These are phyloP conservation scores for Sarocladiaceae sp. DNA, from an alignment of 2,329 filamentous ascomycete species.

Conservation along the genomic window DNA sequence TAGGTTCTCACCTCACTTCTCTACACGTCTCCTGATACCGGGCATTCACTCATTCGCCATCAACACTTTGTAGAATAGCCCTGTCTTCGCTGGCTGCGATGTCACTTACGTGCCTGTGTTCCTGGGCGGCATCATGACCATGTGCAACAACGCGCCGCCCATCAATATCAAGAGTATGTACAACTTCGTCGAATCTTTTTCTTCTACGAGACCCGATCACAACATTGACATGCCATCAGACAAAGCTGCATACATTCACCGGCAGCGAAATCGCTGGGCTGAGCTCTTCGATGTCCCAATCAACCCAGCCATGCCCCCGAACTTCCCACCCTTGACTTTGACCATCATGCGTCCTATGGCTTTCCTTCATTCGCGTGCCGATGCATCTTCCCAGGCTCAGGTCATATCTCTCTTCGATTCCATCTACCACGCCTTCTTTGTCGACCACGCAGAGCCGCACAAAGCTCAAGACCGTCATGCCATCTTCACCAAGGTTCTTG, in stretches of 20 bases:
- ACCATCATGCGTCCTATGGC: constrained; percentile 29
- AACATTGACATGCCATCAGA: constrained; percentile 20
- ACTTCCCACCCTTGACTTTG: constrained; percentile 32
- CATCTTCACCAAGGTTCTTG: constrained; percentile 21
- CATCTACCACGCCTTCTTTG: constrained; percentile 30
- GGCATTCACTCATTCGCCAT: no score
- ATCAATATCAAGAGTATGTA: constrained; percentile 31
- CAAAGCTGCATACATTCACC: constrained; percentile 32
- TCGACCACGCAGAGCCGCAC: constrained; percentile 21
- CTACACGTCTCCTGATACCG: background rate
- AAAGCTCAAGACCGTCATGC: constrained; percentile 22
- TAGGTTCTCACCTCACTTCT: constrained; percentile 17
- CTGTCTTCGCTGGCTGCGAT: constrained; percentile 23
- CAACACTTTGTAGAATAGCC: constrained; percentile 21
- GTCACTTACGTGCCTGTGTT: constrained; percentile 33
- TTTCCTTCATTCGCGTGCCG: constrained; percentile 19
- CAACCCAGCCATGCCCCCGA: constrained; percentile 20
- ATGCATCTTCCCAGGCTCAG: constrained; percentile 13
- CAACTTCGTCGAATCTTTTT: background rate
- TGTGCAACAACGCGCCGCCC: constrained; percentile 31
- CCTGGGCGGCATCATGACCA: constrained; percentile 32
- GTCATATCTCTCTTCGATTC: constrained; percentile 25
- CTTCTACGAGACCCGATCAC: background rate
- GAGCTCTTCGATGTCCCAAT: constrained; percentile 30
- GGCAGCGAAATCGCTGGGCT: constrained; percentile 28